Evolutionary conservation across 441 rosid species (phyloP).

Genomic region (Breynia disticha): DNA sequence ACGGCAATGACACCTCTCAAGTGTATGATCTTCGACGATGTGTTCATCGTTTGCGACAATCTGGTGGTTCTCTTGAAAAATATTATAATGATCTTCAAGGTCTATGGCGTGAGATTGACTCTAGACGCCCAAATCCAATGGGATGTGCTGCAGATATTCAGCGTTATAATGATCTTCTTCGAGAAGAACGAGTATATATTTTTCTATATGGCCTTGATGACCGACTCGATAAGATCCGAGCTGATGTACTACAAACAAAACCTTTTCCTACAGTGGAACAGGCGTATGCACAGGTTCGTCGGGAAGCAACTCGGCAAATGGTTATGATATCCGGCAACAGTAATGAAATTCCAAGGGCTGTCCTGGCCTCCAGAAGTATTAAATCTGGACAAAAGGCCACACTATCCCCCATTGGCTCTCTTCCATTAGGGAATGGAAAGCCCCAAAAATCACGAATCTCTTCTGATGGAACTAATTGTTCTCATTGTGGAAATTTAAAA

Average conservation of each 20-base stretch:
- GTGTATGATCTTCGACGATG: background rate
- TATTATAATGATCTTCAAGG: background rate
- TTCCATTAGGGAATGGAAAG: background rate
- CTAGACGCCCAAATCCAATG: background rate
- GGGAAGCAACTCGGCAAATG: background rate
- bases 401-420: too few species aligned
- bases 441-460: background rate
- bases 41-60: background rate
- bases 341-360: too few species aligned
- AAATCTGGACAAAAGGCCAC: background rate
- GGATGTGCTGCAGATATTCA: background rate
- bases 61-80: background rate
- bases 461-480: background rate
- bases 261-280: slow-evolving; percentile 1
- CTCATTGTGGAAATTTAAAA: background rate
- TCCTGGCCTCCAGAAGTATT: background rate
- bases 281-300: background rate
- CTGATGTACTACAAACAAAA: background rate
- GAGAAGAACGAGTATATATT: background rate
- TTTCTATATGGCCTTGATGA: slow-evolving; percentile 2
- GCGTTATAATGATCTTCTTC: background rate
- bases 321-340: background rate
- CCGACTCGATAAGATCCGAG: background rate
- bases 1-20: background rate
- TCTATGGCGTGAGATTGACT: background rate